Conservation (phyloP, 805 yeast species). For the Martiniozyma abietophila region DNA sequence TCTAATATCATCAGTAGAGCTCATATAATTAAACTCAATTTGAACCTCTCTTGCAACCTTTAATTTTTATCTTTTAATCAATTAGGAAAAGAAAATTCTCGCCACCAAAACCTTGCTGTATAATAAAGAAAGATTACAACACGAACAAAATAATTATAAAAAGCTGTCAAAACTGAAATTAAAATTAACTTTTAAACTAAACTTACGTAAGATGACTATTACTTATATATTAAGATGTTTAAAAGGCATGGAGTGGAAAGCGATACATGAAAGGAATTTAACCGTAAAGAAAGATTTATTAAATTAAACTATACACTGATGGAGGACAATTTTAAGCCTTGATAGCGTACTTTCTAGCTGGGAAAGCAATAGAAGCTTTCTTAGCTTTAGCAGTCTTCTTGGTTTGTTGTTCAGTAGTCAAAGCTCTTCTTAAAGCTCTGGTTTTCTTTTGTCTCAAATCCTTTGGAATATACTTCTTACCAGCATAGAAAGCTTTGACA, state of each 20-base stretch:
- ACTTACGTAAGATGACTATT: no score
- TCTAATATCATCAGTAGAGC: conserved; percentile 23
- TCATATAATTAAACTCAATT: no score
- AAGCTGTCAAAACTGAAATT: no score
- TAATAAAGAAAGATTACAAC: no score
- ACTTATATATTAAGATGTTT: no score
- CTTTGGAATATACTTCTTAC: conserved; percentile 94
- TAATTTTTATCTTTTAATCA: conserved; percentile 1
- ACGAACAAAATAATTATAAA: no score
- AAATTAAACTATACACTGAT: conserved; percentile 11
- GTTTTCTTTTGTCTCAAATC: conserved; percentile 99
- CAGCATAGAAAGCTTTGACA: conserved; percentile 90
- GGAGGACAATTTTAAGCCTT: no score
- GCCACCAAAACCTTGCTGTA: neutral
- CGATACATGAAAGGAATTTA: conserved; percentile 10
- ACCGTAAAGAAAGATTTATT: conserved; percentile 9
- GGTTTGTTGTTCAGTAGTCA: conserved; percentile 79
- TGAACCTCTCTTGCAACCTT: neutral
- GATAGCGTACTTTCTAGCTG: conserved; percentile 97
- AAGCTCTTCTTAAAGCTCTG: conserved; percentile 98
- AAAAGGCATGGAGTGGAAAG: no score
- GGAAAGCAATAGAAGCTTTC: conserved; percentile 93
- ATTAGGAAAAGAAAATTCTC: no score
- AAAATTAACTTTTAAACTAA: no score
- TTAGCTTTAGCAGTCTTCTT: conserved; percentile 78